A percentile compares a stretch with the other conserved stretches of the same genome.
Conservation (phyloP, 1,284 basidiomycete genomes). For the Marasmius sp. region DNA sequence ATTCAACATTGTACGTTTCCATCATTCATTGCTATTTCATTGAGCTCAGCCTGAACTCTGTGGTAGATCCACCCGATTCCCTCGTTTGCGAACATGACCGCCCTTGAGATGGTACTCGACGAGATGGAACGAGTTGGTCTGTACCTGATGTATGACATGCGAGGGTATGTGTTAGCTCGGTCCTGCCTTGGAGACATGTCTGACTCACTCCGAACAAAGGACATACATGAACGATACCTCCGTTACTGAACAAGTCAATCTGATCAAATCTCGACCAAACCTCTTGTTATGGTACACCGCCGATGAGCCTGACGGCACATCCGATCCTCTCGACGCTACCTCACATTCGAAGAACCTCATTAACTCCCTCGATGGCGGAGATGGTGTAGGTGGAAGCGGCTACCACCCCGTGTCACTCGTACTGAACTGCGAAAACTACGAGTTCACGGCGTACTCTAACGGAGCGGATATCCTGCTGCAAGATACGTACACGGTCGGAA, state of each 20-base stretch:
- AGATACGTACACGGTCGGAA: constrained; percentile 58
- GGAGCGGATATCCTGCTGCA: constrained; percentile 61
- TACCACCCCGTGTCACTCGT: constrained; percentile 78
- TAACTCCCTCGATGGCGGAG: constrained; percentile 55
- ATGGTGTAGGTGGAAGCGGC: constrained; percentile 28
- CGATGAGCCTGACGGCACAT: constrained; percentile 73
- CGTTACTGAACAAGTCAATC: constrained; percentile 66
- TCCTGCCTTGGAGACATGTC: neutral
- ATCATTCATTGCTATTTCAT: neutral
- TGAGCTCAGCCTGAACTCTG: neutral
- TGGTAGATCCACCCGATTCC: constrained; percentile 65
- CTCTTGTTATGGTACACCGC: constrained; percentile 77
- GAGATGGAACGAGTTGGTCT: constrained; percentile 71
- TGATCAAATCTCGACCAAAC: constrained; percentile 63
- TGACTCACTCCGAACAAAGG: constrained; percentile 30
- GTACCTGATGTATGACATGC: constrained; percentile 80
- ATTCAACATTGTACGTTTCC: constrained; percentile 31
- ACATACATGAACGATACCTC: constrained; percentile 64
- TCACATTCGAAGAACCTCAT: constrained; percentile 60
- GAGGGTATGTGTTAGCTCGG: constrained; percentile 44
- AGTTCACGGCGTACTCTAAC: constrained; percentile 55
- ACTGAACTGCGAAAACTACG: constrained; percentile 72
- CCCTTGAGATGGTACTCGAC: constrained; percentile 57
- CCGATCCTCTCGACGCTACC: constrained; percentile 65
- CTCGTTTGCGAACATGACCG: constrained; percentile 56